phyloP scores from a whole-genome alignment of 2,329 filamentous ascomycete genomes.

The Phyllosticta capitalensis region DNA sequence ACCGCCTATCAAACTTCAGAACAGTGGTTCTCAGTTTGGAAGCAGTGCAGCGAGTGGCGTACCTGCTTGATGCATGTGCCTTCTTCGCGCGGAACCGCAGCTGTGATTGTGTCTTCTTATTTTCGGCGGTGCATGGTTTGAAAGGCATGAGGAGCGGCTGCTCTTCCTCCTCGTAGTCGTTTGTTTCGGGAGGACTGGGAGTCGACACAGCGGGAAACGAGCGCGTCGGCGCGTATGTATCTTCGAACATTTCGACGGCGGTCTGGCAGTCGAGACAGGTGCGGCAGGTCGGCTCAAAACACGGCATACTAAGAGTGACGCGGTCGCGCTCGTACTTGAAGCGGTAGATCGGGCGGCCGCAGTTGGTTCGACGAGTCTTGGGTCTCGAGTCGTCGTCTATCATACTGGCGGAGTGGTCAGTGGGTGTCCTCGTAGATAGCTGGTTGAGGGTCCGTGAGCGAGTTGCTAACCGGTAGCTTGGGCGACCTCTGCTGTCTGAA shows the following conservation, averaged over 20 bases:
- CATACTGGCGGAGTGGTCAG: background rate
- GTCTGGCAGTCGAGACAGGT: background rate
- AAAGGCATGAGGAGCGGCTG: background rate
- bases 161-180: background rate
- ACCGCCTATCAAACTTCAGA: background rate
- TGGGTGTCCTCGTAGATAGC: background rate
- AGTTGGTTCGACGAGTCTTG: conserved; percentile 1
- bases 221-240: background rate
- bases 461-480: background rate
- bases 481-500: background rate
- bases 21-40: background rate
- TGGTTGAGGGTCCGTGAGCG: background rate
- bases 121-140: background rate
- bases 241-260: background rate
- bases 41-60: background rate
- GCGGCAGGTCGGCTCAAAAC: conserved; percentile 1
- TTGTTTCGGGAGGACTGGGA: background rate
- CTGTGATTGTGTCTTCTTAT: background rate
- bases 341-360: conserved; percentile 1
- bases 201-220: background rate
- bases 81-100: background rate
- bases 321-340: conserved; percentile 3
- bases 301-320: background rate
- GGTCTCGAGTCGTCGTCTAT: background rate
- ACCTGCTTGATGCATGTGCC: background rate